These are phyloP conservation scores for Irpex lacteus DNA, from an alignment of 1,284 basidiomycete genomes.

Conservation along the genomic window DNA sequence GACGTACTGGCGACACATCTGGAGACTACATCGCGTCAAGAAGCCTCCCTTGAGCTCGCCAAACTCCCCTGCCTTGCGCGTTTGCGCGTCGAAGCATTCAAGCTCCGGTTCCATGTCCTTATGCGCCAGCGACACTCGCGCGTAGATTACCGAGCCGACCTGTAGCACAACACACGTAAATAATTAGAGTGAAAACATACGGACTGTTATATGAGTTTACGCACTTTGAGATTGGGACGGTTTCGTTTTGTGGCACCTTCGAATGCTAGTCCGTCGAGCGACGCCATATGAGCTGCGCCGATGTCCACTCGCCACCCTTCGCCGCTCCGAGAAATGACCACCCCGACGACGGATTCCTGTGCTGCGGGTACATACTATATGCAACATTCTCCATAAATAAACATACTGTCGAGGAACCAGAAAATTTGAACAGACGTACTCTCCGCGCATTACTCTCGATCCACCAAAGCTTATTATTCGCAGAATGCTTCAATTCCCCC, in stretches of 20 bases:
- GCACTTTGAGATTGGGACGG: slow-evolving; percentile 79
- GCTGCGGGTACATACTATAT: slow-evolving; percentile 80
- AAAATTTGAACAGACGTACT: slow-evolving; percentile 37
- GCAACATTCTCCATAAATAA: slow-evolving; percentile 4
- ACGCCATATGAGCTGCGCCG: slow-evolving; percentile 73
- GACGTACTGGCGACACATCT: slow-evolving; percentile 70
- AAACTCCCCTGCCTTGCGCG: slow-evolving; percentile 79
- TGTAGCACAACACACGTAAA: slow-evolving; percentile 26
- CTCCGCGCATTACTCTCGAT: slow-evolving; percentile 75
- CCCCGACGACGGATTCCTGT: slow-evolving; percentile 79
- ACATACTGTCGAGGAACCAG: neutral
- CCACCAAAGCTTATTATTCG: slow-evolving; percentile 76
- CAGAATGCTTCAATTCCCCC: slow-evolving; percentile 63
- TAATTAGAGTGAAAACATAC: neutral
- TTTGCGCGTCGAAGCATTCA: slow-evolving; percentile 85
- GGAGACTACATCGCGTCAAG: slow-evolving; percentile 69
- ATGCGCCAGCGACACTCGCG: slow-evolving; percentile 80
- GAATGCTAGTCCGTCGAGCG: slow-evolving; percentile 79
- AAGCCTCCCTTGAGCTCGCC: slow-evolving; percentile 83
- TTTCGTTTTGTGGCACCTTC: slow-evolving; percentile 85
- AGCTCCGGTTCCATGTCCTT: slow-evolving; percentile 90
- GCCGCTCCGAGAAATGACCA: slow-evolving; percentile 66
- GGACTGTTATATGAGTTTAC: slow-evolving; percentile 1
- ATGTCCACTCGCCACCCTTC: slow-evolving; percentile 85
- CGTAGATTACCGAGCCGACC: slow-evolving; percentile 82